These are phyloP conservation scores for Ustulina deusta DNA, from an alignment of 2,329 filamentous ascomycete genomes.

Conservation along the genomic window DNA sequence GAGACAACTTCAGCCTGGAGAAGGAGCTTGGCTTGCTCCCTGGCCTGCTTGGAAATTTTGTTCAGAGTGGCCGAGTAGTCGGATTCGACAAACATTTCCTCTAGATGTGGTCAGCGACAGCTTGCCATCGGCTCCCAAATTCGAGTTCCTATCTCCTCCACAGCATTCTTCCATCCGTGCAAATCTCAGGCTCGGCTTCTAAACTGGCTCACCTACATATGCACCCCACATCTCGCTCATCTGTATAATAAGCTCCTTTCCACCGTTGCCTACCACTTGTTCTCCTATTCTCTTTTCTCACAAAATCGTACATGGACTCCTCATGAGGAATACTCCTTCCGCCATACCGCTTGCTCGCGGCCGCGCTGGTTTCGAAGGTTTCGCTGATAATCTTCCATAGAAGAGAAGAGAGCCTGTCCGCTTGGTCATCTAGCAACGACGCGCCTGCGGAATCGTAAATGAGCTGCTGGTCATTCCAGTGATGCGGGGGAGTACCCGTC, in stretches of 20 bases:
- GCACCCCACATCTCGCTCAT: slow-evolving; percentile 72
- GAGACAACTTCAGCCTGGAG: slow-evolving; percentile 1
- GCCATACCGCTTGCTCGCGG: neutral
- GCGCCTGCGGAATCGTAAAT: slow-evolving; percentile 52
- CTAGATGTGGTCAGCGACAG: slow-evolving; percentile 48
- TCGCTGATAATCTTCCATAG: slow-evolving; percentile 34
- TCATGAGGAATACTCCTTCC: neutral
- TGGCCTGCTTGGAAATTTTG: slow-evolving; percentile 59
- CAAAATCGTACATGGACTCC: slow-evolving; percentile 1
- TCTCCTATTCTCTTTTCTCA: neutral
- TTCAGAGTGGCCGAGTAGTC: slow-evolving; percentile 70
- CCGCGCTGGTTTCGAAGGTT: slow-evolving; percentile 16
- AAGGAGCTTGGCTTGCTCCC: neutral
- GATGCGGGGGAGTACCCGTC: slow-evolving; percentile 59
- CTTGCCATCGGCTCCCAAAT: neutral
- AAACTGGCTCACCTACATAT: slow-evolving; percentile 71
- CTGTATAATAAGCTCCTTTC: slow-evolving; percentile 61
- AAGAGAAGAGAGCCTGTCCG: slow-evolving; percentile 33
- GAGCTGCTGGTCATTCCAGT: slow-evolving; percentile 61
- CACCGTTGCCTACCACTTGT: slow-evolving; percentile 52
- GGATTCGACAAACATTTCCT: slow-evolving; percentile 71
- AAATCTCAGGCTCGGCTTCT: slow-evolving; percentile 69
- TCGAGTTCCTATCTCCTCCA: slow-evolving; percentile 62
- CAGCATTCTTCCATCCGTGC: slow-evolving; percentile 76
- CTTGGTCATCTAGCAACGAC: slow-evolving; percentile 21